Evolutionary conservation across 2,329 filamentous ascomycete species (phyloP), one percentile per base, ranked within the genome.

Genomic region (Cryphonectria japonica): DNA sequence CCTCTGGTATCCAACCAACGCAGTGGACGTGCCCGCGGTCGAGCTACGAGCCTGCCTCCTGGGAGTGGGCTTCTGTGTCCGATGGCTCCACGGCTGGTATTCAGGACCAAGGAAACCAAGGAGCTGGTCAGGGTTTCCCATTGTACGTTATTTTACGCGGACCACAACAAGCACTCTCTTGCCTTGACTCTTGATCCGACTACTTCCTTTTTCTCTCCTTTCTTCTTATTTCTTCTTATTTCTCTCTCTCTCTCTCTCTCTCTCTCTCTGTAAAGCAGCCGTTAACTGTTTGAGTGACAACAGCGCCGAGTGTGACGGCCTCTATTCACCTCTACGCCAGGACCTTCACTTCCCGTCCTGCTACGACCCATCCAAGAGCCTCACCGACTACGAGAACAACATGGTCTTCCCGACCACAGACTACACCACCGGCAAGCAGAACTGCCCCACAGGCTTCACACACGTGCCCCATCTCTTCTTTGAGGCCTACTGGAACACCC

Each of bases 301-400:
- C 29, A 69, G 67, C 77, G 85, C 87, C 78, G 87, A 90, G 76
- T 94, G 93, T 78, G 88, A 92, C 76, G 86, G 87, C 67, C 84
- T 81, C 69, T 85, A 84, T 74, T 90, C 89, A 67, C 89, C 89
- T 71, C 84, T 89, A 61, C 88, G 91, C 54, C 85, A 87, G 69
- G 90, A 93, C 74, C 82, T 93, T 57, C 91, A 92, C 83, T 92
- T 93, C 82, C 91, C 91, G 7, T 90, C 89, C 7, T 93, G 91
- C 84, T 93, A 92, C 86, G 87, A 93, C 79, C 91, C 91, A 41
- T 78, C 85, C 59, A 83, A 86, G 63, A 89, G 87, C 69, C 82
- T 90, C 57, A 81, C 84, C 43, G 84, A 90, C 81, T 89, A 88
- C 83, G 83, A 85, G 77, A 86, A 84, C 75, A 93, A 93, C 83